phyloP scores from a whole-genome alignment of 2,329 filamentous ascomycete genomes.

The Xylaria sp. region DNA sequence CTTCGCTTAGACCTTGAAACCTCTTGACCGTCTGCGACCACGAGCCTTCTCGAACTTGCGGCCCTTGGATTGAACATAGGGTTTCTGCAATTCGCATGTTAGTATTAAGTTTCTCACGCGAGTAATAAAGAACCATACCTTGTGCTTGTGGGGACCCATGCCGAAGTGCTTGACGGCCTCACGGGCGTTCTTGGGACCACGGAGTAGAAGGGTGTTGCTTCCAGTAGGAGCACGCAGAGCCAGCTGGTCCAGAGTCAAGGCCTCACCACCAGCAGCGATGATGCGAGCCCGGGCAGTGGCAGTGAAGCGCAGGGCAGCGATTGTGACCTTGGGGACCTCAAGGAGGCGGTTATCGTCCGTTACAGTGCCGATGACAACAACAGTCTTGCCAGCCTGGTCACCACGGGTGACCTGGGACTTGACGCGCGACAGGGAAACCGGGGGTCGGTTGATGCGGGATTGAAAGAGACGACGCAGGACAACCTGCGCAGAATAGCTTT shows the following conservation, averaged over 20 bases:
- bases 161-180: conserved; percentile 99
- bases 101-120: conserved; percentile 42
- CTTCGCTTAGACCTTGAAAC: conserved; percentile 98
- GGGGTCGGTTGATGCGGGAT: conserved; percentile 98
- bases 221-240: conserved; percentile 95
- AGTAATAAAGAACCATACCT: conserved; percentile 68
- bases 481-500: conserved; percentile 56
- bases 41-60: conserved; percentile 99
- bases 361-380: conserved; percentile 94
- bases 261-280: conserved; percentile 91
- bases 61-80: conserved; percentile 97
- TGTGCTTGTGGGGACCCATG: conserved; percentile 97
- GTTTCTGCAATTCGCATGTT: conserved; percentile 74
- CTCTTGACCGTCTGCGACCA: conserved; percentile 97
- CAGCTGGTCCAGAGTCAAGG: conserved; percentile 95
- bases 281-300: conserved; percentile 95
- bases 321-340: conserved; percentile 88
- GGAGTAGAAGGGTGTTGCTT: conserved; percentile 95
- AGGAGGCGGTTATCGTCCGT: conserved; percentile 98
- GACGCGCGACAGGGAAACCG: conserved; percentile 94
- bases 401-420: conserved; percentile 74
- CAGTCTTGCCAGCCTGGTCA: conserved; percentile 78
- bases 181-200: conserved; percentile 97
- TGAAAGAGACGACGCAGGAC: conserved; percentile 97
- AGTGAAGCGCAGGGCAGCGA: conserved; percentile 97